Base-by-base conservation (phyloP, 257 asterid species). In the Apocynum venetum region DNA sequence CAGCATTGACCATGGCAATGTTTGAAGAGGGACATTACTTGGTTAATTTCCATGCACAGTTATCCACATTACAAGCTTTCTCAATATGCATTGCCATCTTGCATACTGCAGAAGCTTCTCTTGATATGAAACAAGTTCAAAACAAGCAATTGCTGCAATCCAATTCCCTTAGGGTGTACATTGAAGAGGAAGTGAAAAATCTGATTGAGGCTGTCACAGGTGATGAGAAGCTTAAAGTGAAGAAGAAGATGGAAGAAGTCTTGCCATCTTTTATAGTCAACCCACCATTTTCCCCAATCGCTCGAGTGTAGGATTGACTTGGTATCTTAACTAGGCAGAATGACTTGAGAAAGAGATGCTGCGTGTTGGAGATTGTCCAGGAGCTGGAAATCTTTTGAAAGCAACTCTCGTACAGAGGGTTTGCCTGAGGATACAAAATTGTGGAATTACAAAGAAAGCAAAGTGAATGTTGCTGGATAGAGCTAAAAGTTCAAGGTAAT, bases 281-380 rank as follows among this genome's bases (percentile, higher is more conserved):
- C 77, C 98, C 99, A 9, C 98, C 98, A 0, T 93, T 95, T 84
- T 95, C 99, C 79, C 97, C 99, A 1, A 90, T 95, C 68, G 84
- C 89, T 81, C 89, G 98, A 61, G 97, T 88, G 14, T 94, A 92
- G 84, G 68, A 60, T 77, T 68, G 75, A 69, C 46, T 20, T n/a
- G 4, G 19, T 71, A 69, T 40, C 43, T 31, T 48, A 35, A 12
- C 3, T 20, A 43, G 15, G 36, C 15, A 38, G 14, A 35, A 14
- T 20, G 15, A 5, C 43, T 19, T 4, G 5, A 13, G 67, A 8
- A 8, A 20, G 17, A 41, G 68, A 66, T 38, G 17, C 15, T n/a
- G 15, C 3, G 55, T 31, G 1, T 2, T 15, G 6, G 55, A 14
- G 47, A 46, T n/a, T 25, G 56, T 57, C 19, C 12, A 6, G 70